A percentile compares a stretch with the other conserved stretches of the same genome.
phyloP scores from a whole-genome alignment of 768 basidiomycete genomes.

The Phylloporus arenicola region DNA sequence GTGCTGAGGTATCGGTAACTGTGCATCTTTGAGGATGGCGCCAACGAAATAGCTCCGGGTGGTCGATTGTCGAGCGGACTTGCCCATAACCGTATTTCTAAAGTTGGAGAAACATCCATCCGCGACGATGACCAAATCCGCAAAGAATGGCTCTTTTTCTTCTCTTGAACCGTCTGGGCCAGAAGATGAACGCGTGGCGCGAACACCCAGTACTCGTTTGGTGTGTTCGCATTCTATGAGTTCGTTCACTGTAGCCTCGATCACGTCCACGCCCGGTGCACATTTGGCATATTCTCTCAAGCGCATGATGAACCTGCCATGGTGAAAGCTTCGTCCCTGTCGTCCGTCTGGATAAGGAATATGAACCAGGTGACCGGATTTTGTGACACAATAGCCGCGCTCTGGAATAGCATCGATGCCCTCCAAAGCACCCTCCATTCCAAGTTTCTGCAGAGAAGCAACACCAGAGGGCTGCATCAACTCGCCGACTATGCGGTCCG shows the following conservation, averaged over 20 bases:
- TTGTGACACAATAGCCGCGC: constrained; percentile 81
- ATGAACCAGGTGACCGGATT: constrained; percentile 58
- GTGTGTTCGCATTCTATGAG: constrained; percentile 55
- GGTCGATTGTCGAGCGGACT: constrained; percentile 41
- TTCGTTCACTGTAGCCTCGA: constrained; percentile 81
- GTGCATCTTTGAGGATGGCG: constrained; percentile 70
- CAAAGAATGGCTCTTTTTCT: constrained; percentile 54
- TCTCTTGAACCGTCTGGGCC: constrained; percentile 23
- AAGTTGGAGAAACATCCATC: constrained; percentile 97
- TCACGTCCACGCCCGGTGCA: constrained; percentile 65
- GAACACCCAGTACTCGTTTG: constrained; percentile 60
- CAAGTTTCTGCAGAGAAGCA: constrained; percentile 67
- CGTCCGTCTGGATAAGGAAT: constrained; percentile 79
- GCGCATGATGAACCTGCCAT: constrained; percentile 82
- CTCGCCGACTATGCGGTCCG: constrained; percentile 97
- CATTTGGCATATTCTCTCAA: constrained; percentile 61
- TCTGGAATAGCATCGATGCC: constrained; percentile 83
- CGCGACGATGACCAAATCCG: constrained; percentile 80
- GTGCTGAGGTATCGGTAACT: constrained; percentile 66
- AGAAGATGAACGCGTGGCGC: constrained; percentile 43
- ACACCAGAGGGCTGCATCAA: constrained; percentile 93
- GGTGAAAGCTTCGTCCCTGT: constrained; percentile 88
- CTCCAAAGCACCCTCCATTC: constrained; percentile 68
- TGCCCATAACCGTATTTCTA: constrained; percentile 60
- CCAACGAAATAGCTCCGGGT: constrained; percentile 83